A percentile compares a stretch with the other conserved stretches of the same genome.
These are phyloP conservation scores for Escovopsis sp. DNA, from an alignment of 2,329 filamentous ascomycete genomes.

Conservation along the genomic window DNA sequence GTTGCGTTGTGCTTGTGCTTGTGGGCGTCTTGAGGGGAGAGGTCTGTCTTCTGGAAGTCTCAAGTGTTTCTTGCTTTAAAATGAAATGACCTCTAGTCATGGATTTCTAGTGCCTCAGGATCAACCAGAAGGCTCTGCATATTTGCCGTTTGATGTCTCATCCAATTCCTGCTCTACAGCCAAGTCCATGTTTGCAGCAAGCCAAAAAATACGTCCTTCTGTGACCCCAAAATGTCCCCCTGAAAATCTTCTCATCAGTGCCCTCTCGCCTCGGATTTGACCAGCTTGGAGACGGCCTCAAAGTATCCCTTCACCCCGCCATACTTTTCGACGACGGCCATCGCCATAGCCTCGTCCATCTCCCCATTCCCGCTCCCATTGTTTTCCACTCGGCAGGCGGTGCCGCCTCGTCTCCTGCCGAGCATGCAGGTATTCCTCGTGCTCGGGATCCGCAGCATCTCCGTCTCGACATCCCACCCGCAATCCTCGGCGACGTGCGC, in stretches of 20 bases:
- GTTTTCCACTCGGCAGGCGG: slow-evolving; percentile 18
- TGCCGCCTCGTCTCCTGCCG: slow-evolving; percentile 35
- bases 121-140: no score
- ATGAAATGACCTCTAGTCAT: no score
- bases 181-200: not conserved
- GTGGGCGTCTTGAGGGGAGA: no score
- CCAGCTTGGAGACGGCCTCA: slow-evolving; percentile 45
- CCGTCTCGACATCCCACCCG: slow-evolving; percentile 64
- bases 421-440: slow-evolving; percentile 76
- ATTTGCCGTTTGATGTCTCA: no score
- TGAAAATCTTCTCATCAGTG: slow-evolving; percentile 16
- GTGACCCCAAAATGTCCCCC: not conserved
- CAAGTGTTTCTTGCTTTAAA: no score
- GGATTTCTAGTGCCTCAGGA: no score
- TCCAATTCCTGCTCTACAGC: no score
- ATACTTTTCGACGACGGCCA: slow-evolving; percentile 32
- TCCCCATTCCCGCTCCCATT: no score
- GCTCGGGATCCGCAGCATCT: slow-evolving; percentile 81
- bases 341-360: slow-evolving; percentile 11
- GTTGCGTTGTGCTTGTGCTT: no score
- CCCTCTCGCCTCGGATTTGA: slow-evolving; percentile 30
- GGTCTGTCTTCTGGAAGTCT: no score
- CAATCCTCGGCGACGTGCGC: slow-evolving; percentile 53
- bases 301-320: slow-evolving; percentile 43
- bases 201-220: not conserved